phyloP scores from a whole-genome alignment of 2,329 filamentous ascomycete genomes.

The Acarospora socialis region DNA sequence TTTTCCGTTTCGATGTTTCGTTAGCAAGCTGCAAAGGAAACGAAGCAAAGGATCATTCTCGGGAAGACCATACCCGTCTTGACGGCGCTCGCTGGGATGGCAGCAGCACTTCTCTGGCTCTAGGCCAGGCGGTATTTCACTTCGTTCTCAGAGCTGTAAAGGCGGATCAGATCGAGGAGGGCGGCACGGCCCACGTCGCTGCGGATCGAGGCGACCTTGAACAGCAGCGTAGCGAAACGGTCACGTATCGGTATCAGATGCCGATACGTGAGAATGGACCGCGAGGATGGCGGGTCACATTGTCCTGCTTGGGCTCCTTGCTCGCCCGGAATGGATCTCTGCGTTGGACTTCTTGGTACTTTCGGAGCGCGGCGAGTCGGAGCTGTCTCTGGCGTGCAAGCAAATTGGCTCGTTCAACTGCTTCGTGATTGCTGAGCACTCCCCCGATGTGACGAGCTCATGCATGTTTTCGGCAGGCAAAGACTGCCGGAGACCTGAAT shows the following conservation, averaged over 20 bases:
- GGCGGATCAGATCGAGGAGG: slow-evolving; percentile 14
- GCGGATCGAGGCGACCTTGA: slow-evolving; percentile 13
- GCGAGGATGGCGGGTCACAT: neutral
- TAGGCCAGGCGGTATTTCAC: slow-evolving; percentile 13
- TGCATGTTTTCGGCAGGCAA: slow-evolving; percentile 7
- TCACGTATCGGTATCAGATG: slow-evolving; percentile 13
- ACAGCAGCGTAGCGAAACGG: slow-evolving; percentile 14
- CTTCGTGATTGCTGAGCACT: too few species aligned
- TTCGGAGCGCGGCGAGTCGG: slow-evolving; percentile 9
- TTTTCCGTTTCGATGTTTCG: slow-evolving; percentile 1
- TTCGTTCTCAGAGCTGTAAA: slow-evolving; percentile 13
- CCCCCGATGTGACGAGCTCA: too few species aligned
- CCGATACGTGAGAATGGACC: slow-evolving; percentile 10
- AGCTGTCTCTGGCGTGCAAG: slow-evolving; percentile 12
- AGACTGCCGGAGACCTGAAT: slow-evolving; percentile 5
- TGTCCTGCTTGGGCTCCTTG: slow-evolving; percentile 5
- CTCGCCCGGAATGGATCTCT: slow-evolving; percentile 3
- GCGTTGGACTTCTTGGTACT: slow-evolving; percentile 9
- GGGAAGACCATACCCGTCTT: too few species aligned
- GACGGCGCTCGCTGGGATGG: too few species aligned
- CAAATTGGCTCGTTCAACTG: slow-evolving; percentile 9
- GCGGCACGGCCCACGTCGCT: slow-evolving; percentile 12
- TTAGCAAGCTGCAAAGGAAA: too few species aligned
- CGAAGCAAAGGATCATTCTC: too few species aligned
- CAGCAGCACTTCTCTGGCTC: slow-evolving; percentile 15